Evolutionary conservation across 352 stramenopile genomes (phyloP).

Genomic region (Thalassiosira exigua): DNA sequence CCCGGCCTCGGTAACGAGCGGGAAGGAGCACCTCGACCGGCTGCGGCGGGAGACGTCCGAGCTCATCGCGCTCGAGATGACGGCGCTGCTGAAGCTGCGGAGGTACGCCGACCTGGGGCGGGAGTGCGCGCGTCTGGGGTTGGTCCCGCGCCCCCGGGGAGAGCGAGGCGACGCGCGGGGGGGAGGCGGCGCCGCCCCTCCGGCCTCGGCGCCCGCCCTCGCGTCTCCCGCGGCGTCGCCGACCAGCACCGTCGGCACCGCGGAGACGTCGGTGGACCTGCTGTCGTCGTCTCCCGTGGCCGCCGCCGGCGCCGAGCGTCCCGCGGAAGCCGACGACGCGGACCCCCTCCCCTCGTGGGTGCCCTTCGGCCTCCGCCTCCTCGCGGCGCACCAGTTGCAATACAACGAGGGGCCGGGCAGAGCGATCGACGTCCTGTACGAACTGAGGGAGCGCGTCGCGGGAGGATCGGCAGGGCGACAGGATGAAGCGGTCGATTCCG

Average conservation of each 20-base stretch:
- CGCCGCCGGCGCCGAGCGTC: no score
- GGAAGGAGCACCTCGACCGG: conserved; percentile 3
- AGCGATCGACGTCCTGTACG: conserved; percentile 66
- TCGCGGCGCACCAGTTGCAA: conserved; percentile 50
- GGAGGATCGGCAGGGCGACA: no score
- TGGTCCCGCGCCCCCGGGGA: conserved; percentile 50
- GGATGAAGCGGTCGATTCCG: no score
- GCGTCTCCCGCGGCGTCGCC: no score
- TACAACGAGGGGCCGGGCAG: conserved; percentile 42
- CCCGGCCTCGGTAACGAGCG: not conserved
- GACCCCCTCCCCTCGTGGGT: conserved; percentile 60
- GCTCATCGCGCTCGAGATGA: conserved; percentile 68
- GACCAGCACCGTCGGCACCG: not conserved
- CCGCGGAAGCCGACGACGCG: no score
- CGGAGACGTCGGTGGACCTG: not conserved
- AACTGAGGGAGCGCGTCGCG: conserved; percentile 44
- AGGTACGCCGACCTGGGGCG: conserved; percentile 62
- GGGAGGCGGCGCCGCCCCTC: no score
- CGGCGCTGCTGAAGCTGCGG: conserved; percentile 66
- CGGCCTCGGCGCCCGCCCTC: no score
- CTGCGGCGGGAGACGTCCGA: conserved; percentile 61
- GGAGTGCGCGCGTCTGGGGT: conserved; percentile 66
- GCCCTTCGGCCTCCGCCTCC: conserved; percentile 62
- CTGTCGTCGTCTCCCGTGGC: conserved; percentile 1
- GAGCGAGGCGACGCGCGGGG: no score